Percentiles rank a stretch among this genome's conserved stretches.
Conservation (phyloP, 768 basidiomycete species). For the Sporobolomyces phaffii region DNA sequence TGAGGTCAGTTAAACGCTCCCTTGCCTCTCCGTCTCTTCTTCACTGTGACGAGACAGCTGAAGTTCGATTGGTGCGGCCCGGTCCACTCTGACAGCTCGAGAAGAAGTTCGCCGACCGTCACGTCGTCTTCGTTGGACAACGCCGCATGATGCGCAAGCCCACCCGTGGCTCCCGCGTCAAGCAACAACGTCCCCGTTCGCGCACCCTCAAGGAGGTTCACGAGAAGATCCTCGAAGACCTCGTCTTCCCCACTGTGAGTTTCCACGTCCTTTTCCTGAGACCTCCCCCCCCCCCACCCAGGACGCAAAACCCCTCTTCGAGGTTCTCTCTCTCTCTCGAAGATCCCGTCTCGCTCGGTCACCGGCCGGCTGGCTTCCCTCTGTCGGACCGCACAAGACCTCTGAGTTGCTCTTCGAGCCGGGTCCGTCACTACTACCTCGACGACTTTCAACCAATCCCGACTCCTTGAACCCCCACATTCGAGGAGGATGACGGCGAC, state of each 20-base stretch:
- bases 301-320: no score
- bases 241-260: constrained; percentile 82
- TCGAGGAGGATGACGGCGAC: constrained; percentile 6
- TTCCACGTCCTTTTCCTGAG: background rate
- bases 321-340: background rate
- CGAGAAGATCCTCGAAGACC: constrained; percentile 94
- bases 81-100: constrained; percentile 55
- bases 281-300: background rate
- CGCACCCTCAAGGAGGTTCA: constrained; percentile 96
- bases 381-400: no score
- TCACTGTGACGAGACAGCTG: no score
- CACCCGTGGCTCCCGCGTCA: constrained; percentile 81
- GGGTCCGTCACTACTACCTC: background rate
- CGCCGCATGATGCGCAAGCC: constrained; percentile 97
- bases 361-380: no score
- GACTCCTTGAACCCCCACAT: background rate
- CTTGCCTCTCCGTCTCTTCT: background rate
- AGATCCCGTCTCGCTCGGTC: background rate
- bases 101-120: constrained; percentile 99
- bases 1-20: background rate
- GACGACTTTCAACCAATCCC: background rate
- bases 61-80: no score
- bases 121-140: constrained; percentile 98
- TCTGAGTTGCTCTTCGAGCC: background rate
- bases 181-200: constrained; percentile 93